Evolutionary conservation across 768 basidiomycete genomes (phyloP).

Genomic region (Amanita inopinata): DNA sequence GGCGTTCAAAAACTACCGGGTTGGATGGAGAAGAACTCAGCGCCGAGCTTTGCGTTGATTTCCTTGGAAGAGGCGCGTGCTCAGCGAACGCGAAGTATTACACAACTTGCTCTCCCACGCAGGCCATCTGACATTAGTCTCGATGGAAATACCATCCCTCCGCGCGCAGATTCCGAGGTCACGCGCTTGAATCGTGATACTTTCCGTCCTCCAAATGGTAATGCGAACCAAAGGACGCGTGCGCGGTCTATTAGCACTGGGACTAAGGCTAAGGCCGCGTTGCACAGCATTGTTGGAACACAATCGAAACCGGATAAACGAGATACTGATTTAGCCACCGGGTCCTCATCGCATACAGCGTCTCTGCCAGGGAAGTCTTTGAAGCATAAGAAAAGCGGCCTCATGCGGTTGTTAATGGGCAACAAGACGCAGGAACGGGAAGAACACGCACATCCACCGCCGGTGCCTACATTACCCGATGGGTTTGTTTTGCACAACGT

Average conservation of each 20-base stretch:
- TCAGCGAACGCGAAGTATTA: conserved; percentile 49
- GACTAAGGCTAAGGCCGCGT: conserved; percentile 38
- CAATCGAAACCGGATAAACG: conserved; percentile 31
- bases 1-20: conserved; percentile 29
- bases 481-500: conserved; percentile 22
- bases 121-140: conserved; percentile 18
- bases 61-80: conserved; percentile 74
- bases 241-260: conserved; percentile 58
- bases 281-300: conserved; percentile 31
- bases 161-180: conserved; percentile 25
- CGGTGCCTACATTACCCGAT: conserved; percentile 44
- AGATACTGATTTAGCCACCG: conserved; percentile 27
- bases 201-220: conserved; percentile 10
- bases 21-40: conserved; percentile 37
- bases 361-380: conserved; percentile 34
- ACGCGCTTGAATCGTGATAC: conserved; percentile 13
- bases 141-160: conserved; percentile 17
- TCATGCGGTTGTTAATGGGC: conserved; percentile 68
- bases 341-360: conserved; percentile 10
- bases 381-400: conserved; percentile 74
- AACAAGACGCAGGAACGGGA: conserved; percentile 39
- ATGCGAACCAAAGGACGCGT: conserved; percentile 21
- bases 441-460: conserved; percentile 37
- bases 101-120: conserved; percentile 22
- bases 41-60: conserved; percentile 56